phyloP scores from a whole-genome alignment of 2,329 filamentous ascomycete species.

The Fusarium caatingaense region DNA sequence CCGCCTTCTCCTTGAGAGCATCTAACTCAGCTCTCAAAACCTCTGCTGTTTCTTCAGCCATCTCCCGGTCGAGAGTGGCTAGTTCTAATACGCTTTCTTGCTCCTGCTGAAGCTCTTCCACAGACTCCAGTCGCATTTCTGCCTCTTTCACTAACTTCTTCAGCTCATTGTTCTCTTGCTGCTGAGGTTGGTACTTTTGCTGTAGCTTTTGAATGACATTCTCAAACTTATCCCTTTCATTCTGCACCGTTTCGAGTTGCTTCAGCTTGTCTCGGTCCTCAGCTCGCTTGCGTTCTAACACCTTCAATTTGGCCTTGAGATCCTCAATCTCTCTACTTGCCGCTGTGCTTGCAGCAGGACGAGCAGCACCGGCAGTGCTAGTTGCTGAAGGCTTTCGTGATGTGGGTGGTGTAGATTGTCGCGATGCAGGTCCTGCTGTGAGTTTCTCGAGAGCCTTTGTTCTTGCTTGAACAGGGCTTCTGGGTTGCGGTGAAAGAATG shows the following conservation, averaged over 20 bases:
- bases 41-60: conserved; percentile 94
- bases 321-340: conserved; percentile 81
- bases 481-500: conserved; percentile 60
- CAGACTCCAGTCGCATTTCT: conserved; percentile 71
- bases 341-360: conserved; percentile 60
- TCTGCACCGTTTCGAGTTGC: conserved; percentile 78
- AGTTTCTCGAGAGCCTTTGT: conserved; percentile 65
- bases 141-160: conserved; percentile 83
- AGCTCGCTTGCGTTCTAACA: conserved; percentile 86
- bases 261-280: conserved; percentile 91
- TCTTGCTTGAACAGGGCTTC: conserved; percentile 63
- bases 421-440: conserved; percentile 53
- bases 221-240: conserved; percentile 82
- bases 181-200: conserved; percentile 85
- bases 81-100: conserved; percentile 88
- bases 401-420: conserved; percentile 49
- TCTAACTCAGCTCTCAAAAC: conserved; percentile 84
- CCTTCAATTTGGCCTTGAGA: conserved; percentile 84
- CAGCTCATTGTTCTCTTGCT: conserved; percentile 81
- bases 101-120: conserved; percentile 82
- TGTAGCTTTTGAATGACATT: conserved; percentile 91
- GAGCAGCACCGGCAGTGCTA: conserved; percentile 41
- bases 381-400: conserved; percentile 46
- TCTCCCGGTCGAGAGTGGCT: conserved; percentile 89
- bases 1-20: conserved; percentile 76